phyloP scores from a whole-genome alignment of 2,329 filamentous ascomycete genomes.

The Zasmidium angulare region DNA sequence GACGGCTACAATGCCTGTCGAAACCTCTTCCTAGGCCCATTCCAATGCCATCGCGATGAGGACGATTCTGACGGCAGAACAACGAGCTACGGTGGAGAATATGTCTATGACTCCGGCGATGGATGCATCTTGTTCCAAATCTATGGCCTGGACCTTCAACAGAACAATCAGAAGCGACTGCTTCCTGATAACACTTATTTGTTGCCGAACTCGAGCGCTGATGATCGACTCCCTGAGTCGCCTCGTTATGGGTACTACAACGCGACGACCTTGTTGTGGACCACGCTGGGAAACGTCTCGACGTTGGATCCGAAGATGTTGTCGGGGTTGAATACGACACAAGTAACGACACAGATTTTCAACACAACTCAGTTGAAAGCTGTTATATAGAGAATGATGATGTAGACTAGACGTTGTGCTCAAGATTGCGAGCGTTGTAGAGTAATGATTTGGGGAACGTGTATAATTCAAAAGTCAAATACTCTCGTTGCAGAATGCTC shows the following conservation, averaged over 20 bases:
- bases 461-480: too few species aligned
- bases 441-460: too few species aligned
- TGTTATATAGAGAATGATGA: too few species aligned
- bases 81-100: not conserved
- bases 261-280: not conserved
- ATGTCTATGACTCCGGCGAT: not conserved
- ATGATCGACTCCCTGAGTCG: too few species aligned
- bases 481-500: too few species aligned
- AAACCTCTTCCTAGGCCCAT: not conserved
- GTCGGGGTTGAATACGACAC: too few species aligned
- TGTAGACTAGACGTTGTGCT: too few species aligned
- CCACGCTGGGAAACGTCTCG: not conserved
- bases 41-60: not conserved
- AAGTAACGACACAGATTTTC: too few species aligned
- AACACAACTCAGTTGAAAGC: too few species aligned
- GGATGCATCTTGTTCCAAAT: not conserved
- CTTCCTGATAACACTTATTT: not conserved
- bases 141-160: not conserved
- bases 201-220: not conserved
- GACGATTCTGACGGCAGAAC: not conserved
- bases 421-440: too few species aligned
- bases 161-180: not conserved
- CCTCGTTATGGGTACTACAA: not conserved
- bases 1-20: not conserved
- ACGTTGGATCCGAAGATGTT: not conserved